Base-by-base conservation (phyloP, 805 yeast species). In the Candida chauliodis region DNA sequence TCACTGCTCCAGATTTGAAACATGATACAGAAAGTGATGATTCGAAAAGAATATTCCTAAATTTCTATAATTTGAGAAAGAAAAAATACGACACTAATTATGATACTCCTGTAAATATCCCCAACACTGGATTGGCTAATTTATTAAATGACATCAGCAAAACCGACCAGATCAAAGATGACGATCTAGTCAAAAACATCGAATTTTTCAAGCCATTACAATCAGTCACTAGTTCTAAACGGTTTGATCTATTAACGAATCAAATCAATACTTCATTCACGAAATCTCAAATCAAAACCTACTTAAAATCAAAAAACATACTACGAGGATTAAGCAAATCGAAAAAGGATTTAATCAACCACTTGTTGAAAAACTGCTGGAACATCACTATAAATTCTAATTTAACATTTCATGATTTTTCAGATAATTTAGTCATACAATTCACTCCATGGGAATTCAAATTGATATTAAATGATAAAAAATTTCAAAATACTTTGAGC, bases 211-310 rank as follows among this genome's bases (percentile, higher is more conserved):
- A 40, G 30, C 53, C 53, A 9, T 21, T 25, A 1, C 30, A 21
- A 8, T 10, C 21, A 1, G 41, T 21, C 10, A 35, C 49, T 6
- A 39, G 52, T 6, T 33, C 28, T 11, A 30, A 31, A 8, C 42
- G 41, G 28, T 45, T 41, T 21, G 41, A 44, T 9, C 20, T 27
- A 3, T 19, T 49, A 11, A 14, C 26, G 13, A 26, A 34, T 4
- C 34, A 20, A 14, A 25, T 51, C 2, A 36, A 21, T 5, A 25
- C 30, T 14, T 40, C 53, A n/a, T 51, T 49, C 34, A 46, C 50
- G 8, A 44, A 35, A 24, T 15, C 26, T 14, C 55, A 52, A 34
- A 24, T 51, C 8, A 13, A 25, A 11, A 36, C 34, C 1, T 52
- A 50, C 31, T 10, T 32, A 10, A 16, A 9, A 11, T 32, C 20